Base-by-base conservation (phyloP, 2,329 filamentous ascomycete genomes). In the Ascochyta pisi region DNA sequence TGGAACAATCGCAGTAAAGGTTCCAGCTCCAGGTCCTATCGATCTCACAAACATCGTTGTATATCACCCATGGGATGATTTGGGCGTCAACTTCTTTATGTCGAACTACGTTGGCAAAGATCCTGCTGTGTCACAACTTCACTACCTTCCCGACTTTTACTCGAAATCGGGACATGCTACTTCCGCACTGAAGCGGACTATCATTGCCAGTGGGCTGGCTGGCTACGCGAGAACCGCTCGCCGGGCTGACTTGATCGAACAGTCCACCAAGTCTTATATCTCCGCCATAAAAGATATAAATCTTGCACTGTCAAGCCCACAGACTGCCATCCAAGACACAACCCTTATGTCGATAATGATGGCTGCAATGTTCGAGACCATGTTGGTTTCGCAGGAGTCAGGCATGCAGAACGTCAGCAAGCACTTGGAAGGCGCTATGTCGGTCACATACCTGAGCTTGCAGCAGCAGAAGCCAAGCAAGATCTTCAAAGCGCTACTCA, bases 71-170 rank as follows among this genome's bases (percentile, higher is more conserved):
- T 37, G 68, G 27, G 60, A 68, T 6, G 66, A 69, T 13, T 42
- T 73, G 10, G 68, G 62, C 3, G 54, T 73, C 41, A 65, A 67
- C 12, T 68, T 67, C 45, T 71, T 73, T 51, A 71, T 71, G 63
- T 46, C 58, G 15, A 68, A 66, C 29, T 69, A 69, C 33, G 63
- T 70, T 38, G 63, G 64, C 15, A 54, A 43, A n/a, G 59, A 70
- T 47, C 56, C 64, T 2, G 53, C 54, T 6, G 49, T 58, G 12
- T 65, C 67, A 8, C 64, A 67, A 40, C 63, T 71, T 6, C 57
- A 66, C 44, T 70, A 67, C 38, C 59, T 73, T 3, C 66, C 68
- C 1, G 33, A 54, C 10, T 64, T 65, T 38, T 71, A 67, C 42
- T 45, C 54, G 16, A 58, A 44, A 22, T 42, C 48, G 5, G 65